Percentiles rank a stretch among this genome's conserved stretches.
phyloP scores from a whole-genome alignment of 2,329 filamentous ascomycete species.

The Trichoderma sp. region DNA sequence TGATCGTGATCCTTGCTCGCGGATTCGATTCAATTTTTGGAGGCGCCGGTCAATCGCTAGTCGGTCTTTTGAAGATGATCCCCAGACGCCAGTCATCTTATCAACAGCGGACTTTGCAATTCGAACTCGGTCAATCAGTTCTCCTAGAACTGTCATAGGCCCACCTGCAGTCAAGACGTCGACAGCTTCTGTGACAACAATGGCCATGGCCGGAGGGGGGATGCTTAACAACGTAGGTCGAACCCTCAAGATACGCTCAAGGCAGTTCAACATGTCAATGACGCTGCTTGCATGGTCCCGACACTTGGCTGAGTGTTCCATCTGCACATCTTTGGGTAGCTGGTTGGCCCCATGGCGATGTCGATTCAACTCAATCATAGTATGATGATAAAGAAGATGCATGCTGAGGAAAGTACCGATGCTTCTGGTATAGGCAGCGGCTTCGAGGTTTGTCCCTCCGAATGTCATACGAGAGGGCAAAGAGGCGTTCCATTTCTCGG shows the following conservation, averaged over 20 bases:
- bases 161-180: constrained; percentile 67
- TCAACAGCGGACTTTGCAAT: constrained; percentile 57
- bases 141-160: constrained; percentile 50
- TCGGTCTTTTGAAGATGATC: constrained; percentile 54
- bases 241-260: constrained; percentile 42
- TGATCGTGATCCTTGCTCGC: constrained; percentile 36
- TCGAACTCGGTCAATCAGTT: constrained; percentile 55
- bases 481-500: constrained; percentile 60
- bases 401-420: constrained; percentile 63
- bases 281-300: constrained; percentile 55
- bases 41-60: constrained; percentile 48
- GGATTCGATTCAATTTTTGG: constrained; percentile 39
- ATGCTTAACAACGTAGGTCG: constrained; percentile 41
- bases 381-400: constrained; percentile 67
- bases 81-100: constrained; percentile 61
- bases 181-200: constrained; percentile 62
- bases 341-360: constrained; percentile 49
- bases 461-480: constrained; percentile 59
- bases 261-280: constrained; percentile 48
- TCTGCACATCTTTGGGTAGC: constrained; percentile 44
- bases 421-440: constrained; percentile 54
- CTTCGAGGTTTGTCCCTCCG: constrained; percentile 58
- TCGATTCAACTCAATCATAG: constrained; percentile 65
- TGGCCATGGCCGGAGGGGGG: constrained; percentile 64
- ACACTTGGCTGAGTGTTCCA: constrained; percentile 50